These are phyloP conservation scores for Cucumis cinereus DNA, from an alignment of 306 rosid genomes.

Conservation along the genomic window DNA sequence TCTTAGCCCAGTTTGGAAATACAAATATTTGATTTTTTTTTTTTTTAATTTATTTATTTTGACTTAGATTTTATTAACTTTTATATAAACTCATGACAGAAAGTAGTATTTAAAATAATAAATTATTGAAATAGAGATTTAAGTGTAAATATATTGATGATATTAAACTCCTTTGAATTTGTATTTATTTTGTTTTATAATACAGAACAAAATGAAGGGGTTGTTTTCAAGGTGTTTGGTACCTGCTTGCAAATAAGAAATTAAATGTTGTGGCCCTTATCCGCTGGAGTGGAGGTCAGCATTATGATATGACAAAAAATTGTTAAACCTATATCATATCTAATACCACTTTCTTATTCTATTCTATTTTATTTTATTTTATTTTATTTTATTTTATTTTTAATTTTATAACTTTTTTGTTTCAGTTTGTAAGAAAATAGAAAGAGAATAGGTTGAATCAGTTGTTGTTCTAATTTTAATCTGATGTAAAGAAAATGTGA, in stretches of 20 bases:
- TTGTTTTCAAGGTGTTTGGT: conserved; percentile 68
- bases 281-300: not conserved
- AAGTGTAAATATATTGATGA: not conserved
- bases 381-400: too few relatives aligned
- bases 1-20: too few relatives aligned
- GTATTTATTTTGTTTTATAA: not conserved
- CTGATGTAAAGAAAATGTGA: not conserved
- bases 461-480: not conserved
- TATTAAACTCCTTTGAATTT: not conserved
- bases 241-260: conserved; percentile 50
- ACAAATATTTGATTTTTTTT: too few relatives aligned
- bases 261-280: not conserved
- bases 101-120: too few relatives aligned
- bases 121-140: too few relatives aligned
- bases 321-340: not conserved
- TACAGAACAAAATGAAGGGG: conserved; percentile 68
- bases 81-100: too few relatives aligned
- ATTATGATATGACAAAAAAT: not conserved
- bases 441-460: not conserved
- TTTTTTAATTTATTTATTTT: too few relatives aligned
- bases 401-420: not conserved
- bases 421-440: not conserved
- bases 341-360: not conserved
- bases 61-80: too few relatives aligned
- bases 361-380: too few relatives aligned